phyloP scores from a whole-genome alignment of 345 rosid species.

The rapeseed (Brassica napus) region DNA sequence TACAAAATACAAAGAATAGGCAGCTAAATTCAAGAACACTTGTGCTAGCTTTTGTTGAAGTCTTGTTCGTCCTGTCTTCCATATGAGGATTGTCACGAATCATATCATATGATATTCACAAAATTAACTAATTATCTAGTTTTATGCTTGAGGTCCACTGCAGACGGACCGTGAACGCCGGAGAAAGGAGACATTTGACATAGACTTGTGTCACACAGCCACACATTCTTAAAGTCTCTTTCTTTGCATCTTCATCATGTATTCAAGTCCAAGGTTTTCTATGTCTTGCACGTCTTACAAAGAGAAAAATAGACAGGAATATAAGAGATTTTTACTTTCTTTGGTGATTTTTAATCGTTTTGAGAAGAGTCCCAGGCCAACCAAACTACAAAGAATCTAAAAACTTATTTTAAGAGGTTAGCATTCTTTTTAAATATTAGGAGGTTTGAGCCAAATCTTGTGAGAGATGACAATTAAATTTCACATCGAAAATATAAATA shows the following conservation, averaged over 20 bases:
- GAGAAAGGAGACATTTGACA: background rate
- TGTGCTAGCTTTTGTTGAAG: background rate
- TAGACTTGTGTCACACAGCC: background rate
- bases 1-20: background rate
- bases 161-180: background rate
- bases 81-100: background rate
- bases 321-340: background rate
- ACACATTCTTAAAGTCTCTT: background rate
- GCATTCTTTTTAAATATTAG: background rate
- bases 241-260: background rate
- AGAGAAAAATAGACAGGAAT: background rate
- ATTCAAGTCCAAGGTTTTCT: background rate
- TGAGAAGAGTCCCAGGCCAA: background rate
- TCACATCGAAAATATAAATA: background rate
- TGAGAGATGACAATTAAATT: background rate
- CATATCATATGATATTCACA: background rate
- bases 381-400: background rate
- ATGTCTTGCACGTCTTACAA: background rate
- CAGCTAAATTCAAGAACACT: background rate
- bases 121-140: background rate
- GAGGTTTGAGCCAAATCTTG: background rate
- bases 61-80: background rate
- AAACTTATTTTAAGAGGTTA: background rate
- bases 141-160: background rate
- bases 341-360: background rate